Evolutionary conservation across 164 flowering plant species (phyloP).

Genomic region (Malania oleifera): DNA sequence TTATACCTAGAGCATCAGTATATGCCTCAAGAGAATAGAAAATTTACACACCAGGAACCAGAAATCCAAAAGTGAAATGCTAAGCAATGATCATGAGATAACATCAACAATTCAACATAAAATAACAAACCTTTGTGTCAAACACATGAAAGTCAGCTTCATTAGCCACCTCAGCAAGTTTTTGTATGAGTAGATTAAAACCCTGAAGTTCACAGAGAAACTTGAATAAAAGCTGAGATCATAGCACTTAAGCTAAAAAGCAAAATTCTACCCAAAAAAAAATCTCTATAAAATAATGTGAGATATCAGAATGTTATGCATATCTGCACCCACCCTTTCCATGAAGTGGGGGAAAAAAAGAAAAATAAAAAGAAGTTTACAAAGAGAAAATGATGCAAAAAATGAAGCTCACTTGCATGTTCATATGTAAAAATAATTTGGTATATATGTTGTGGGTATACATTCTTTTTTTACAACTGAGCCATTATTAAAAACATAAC

Average conservation of each 20-base stretch:
- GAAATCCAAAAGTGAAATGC: background rate
- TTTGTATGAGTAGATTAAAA: constrained; percentile 50
- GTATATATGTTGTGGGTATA: too few relatives aligned
- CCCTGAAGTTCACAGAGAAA: constrained; percentile 33
- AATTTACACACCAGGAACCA: background rate
- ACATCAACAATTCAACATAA: background rate
- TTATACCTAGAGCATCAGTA: background rate
- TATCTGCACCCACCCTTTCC: too few relatives aligned
- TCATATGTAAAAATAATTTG: too few relatives aligned
- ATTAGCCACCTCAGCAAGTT: constrained; percentile 26
- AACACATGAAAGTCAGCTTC: constrained; percentile 20
- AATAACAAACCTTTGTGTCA: constrained; percentile 33
- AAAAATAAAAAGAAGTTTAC: too few relatives aligned
- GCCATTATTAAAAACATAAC: too few relatives aligned
- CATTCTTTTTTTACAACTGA: too few relatives aligned
- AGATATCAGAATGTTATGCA: background rate
- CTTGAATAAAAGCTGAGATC: background rate
- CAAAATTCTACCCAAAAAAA: background rate
- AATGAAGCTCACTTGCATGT: too few relatives aligned
- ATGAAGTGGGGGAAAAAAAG: too few relatives aligned
- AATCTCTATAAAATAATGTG: background rate
- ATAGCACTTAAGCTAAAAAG: background rate
- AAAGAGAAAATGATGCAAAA: too few relatives aligned
- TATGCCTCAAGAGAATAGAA: background rate
- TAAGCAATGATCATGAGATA: background rate